Conservation (phyloP, 2,329 filamentous ascomycete species). For the Aureobasidium sp. region DNA sequence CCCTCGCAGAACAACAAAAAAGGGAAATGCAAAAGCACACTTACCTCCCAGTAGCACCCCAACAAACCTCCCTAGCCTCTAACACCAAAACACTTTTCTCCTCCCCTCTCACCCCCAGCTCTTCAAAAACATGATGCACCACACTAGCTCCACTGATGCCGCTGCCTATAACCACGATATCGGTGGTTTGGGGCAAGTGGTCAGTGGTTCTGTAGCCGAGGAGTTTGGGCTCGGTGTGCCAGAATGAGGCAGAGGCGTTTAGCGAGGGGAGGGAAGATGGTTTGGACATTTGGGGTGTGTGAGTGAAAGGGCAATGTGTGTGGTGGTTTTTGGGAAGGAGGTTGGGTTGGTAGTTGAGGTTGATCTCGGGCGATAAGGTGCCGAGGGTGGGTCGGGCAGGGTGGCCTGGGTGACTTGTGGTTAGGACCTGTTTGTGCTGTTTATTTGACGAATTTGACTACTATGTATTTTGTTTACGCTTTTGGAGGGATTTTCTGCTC, state of each 20-base stretch:
- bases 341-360: neutral
- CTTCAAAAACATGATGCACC: conserved; percentile 46
- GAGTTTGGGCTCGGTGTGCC: conserved; percentile 63
- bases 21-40: conserved; percentile 25
- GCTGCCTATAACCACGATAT: conserved; percentile 66
- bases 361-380: neutral
- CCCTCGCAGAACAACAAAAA: neutral
- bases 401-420: neutral
- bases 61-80: conserved; percentile 73
- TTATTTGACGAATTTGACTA: too few species aligned
- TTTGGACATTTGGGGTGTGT: neutral
- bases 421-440: too few species aligned
- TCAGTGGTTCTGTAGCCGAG: conserved; percentile 61
- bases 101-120: neutral
- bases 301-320: too few species aligned
- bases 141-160: conserved; percentile 72
- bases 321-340: neutral
- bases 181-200: conserved; percentile 54
- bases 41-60: conserved; percentile 75
- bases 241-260: conserved; percentile 61
- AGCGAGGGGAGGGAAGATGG: conserved; percentile 47
- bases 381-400: neutral
- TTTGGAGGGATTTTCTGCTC: too few species aligned
- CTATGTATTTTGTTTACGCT: too few species aligned
- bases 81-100: conserved; percentile 56